A percentile compares a stretch with the other conserved stretches of the same genome.
These are phyloP conservation scores for Eucalyptus sideroxylon DNA, from an alignment of 345 rosid species.

Conservation along the genomic window DNA sequence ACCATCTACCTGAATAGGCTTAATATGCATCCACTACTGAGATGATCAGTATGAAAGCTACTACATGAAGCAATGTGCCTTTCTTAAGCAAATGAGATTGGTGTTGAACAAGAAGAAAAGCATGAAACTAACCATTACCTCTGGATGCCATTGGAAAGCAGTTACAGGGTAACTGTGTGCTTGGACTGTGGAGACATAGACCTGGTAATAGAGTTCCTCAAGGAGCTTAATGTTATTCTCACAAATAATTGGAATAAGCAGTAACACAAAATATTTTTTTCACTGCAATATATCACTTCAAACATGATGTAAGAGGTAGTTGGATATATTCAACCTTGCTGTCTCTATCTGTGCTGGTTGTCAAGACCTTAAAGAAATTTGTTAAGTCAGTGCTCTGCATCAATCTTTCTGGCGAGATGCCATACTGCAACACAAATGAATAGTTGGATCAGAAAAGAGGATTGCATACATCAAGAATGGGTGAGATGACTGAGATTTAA, in stretches of 20 bases:
- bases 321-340: constrained; percentile 27
- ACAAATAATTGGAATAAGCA: neutral
- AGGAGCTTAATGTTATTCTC: neutral
- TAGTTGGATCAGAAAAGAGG: neutral
- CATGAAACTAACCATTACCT: constrained; percentile 31
- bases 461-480: neutral
- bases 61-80: neutral
- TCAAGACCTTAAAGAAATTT: constrained; percentile 63
- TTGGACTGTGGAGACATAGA: constrained; percentile 80
- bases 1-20: neutral
- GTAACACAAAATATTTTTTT: neutral
- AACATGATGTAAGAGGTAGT: neutral
- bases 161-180: constrained; percentile 70
- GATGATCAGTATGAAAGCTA: neutral
- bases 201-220: constrained; percentile 16
- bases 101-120: neutral
- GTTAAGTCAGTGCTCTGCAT: constrained; percentile 30
- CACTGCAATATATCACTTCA: neutral
- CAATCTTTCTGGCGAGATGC: constrained; percentile 57
- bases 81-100: neutral
- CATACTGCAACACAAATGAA: constrained; percentile 32
- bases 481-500: neutral
- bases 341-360: constrained; percentile 58
- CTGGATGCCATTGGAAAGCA: constrained; percentile 97
- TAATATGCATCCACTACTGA: neutral